Conservation (phyloP, 2,329 filamentous ascomycete genomes). For the Achaetomium macrosporum region DNA sequence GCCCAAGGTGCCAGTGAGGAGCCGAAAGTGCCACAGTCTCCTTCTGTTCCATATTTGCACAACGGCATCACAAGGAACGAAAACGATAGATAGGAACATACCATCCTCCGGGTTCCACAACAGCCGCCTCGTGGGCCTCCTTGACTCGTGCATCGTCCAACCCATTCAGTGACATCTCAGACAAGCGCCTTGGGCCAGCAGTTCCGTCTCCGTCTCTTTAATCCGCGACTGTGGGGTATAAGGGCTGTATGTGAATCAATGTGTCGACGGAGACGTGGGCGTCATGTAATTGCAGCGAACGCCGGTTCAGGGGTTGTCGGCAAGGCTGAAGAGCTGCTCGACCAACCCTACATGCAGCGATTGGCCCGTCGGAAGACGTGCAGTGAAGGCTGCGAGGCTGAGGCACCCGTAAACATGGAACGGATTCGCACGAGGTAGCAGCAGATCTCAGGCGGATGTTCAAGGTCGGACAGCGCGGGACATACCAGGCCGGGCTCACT, state of each 20-base stretch:
- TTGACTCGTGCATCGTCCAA: slow-evolving; percentile 74
- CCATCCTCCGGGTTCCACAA: slow-evolving; percentile 89
- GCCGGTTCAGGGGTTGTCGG: slow-evolving; percentile 14
- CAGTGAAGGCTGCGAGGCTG: slow-evolving; percentile 2
- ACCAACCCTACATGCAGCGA: slow-evolving; percentile 17
- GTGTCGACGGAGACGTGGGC: slow-evolving; percentile 5
- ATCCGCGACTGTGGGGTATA: slow-evolving; percentile 17
- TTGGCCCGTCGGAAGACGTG: slow-evolving; percentile 12
- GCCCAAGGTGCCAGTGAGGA: neutral
- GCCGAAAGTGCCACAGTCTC: neutral
- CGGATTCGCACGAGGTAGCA: slow-evolving; percentile 13
- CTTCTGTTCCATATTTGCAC: neutral
- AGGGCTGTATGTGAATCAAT: slow-evolving; percentile 10
- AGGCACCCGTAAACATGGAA: slow-evolving; percentile 17
- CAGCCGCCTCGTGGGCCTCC: slow-evolving; percentile 76
- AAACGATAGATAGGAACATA: slow-evolving; percentile 42
- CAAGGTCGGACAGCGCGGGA: slow-evolving; percentile 5
- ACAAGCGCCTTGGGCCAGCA: slow-evolving; percentile 11
- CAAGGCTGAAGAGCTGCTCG: slow-evolving; percentile 13
- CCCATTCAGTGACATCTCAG: slow-evolving; percentile 88
- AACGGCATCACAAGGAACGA: slow-evolving; percentile 5
- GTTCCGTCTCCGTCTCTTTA: slow-evolving; percentile 10
- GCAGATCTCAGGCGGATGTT: slow-evolving; percentile 13
- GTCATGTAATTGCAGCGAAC: slow-evolving; percentile 1
- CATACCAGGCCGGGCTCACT: neutral